Percentiles rank a stretch among this genome's conserved stretches.
Conservation (phyloP, 192 early-diverging fungal species). For the Jimgerdemannia flammicorona region DNA sequence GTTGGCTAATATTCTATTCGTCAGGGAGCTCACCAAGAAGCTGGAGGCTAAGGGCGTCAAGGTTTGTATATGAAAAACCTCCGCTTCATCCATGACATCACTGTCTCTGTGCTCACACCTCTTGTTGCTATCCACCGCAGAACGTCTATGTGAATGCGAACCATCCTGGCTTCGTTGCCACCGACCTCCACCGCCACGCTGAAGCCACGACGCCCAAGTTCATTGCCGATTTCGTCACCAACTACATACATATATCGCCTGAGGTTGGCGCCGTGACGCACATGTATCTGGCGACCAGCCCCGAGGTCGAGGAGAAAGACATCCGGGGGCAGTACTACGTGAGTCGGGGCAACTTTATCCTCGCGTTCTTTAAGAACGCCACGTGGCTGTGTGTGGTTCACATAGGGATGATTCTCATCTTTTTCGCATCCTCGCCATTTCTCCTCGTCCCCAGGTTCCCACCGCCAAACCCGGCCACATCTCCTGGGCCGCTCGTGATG, state of each 20-base stretch:
- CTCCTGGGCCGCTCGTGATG: neutral
- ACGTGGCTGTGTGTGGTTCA: neutral
- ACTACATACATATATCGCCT: slow-evolving; percentile 8
- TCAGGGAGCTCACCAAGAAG: slow-evolving; percentile 7
- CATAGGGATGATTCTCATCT: no score
- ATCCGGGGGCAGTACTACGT: slow-evolving; percentile 34
- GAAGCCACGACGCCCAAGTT: neutral
- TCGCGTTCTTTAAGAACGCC: neutral
- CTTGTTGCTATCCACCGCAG: neutral
- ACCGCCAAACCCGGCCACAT: neutral
- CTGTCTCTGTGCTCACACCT: neutral
- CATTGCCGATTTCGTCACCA: neutral
- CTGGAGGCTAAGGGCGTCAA: slow-evolving; percentile 21
- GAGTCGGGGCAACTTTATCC: neutral
- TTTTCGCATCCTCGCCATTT: neutral
- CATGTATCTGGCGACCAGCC: slow-evolving; percentile 46
- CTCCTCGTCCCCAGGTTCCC: slow-evolving; percentile 8
- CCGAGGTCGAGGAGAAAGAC: slow-evolving; percentile 44
- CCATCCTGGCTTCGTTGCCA: slow-evolving; percentile 22
- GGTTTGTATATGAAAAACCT: slow-evolving; percentile 1
- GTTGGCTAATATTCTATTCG: neutral
- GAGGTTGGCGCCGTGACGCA: slow-evolving; percentile 45
- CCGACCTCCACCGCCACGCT: slow-evolving; percentile 15
- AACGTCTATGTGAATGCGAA: slow-evolving; percentile 21
- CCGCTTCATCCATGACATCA: neutral